phyloP scores from a whole-genome alignment of 345 rosid genomes.

The Excoecaria cochinchinensis region DNA sequence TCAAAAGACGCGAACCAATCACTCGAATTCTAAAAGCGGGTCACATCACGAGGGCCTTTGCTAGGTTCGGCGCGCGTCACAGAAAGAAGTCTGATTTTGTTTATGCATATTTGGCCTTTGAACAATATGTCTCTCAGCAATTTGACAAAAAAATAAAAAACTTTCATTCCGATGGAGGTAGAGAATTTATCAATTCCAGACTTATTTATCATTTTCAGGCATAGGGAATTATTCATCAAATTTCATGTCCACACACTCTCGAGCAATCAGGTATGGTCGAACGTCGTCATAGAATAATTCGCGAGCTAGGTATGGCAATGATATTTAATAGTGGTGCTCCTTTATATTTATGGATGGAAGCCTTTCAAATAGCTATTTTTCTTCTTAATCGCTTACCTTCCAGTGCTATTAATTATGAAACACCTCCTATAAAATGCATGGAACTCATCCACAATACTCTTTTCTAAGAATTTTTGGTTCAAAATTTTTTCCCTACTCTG shows the following conservation, averaged over 20 bases:
- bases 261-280: not conserved
- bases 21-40: too few relatives aligned
- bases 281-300: not conserved
- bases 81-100: not conserved
- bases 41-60: too few relatives aligned
- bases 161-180: not conserved
- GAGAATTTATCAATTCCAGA: not conserved
- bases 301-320: not conserved
- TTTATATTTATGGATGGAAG: not conserved
- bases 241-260: not conserved
- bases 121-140: not conserved
- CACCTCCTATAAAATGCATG: not conserved
- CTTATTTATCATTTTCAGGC: not conserved
- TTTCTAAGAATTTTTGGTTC: not conserved
- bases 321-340: not conserved
- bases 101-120: not conserved
- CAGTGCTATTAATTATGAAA: not conserved
- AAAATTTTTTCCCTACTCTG: not conserved
- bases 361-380: not conserved
- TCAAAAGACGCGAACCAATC: too few relatives aligned
- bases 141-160: not conserved
- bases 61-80: too few relatives aligned
- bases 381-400: not conserved
- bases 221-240: not conserved
- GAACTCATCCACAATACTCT: not conserved